A percentile compares a stretch with the other conserved stretches of the same genome.
phyloP scores from a whole-genome alignment of 1,139 yeast genomes.

The Kurtzmaniella quercitrusa region DNA sequence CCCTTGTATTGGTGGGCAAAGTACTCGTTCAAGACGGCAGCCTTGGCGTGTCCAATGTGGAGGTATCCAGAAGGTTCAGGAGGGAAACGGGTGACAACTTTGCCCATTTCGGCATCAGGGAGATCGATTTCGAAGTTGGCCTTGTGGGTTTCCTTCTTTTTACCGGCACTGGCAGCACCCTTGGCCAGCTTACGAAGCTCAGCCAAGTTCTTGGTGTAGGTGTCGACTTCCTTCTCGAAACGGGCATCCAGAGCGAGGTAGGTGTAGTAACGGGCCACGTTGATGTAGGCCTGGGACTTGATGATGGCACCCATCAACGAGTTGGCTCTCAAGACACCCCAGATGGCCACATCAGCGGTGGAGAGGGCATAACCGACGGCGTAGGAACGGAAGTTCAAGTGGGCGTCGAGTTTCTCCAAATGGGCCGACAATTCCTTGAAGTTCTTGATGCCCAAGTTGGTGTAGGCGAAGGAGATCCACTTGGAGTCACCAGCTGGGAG shows the following conservation, averaged over 20 bases:
- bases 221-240: slow-evolving; percentile 69
- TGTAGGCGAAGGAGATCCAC: slow-evolving; percentile 70
- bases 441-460: slow-evolving; percentile 73
- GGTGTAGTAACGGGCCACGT: slow-evolving; percentile 91
- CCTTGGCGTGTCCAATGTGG: slow-evolving; percentile 94
- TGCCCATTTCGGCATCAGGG: slow-evolving; percentile 84
- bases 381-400: slow-evolving; percentile 81
- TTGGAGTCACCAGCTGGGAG: slow-evolving; percentile 29
- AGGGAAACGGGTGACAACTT: slow-evolving; percentile 97
- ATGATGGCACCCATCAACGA: slow-evolving; percentile 88
- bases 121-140: slow-evolving; percentile 93
- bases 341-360: slow-evolving; percentile 78
- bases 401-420: slow-evolving; percentile 76
- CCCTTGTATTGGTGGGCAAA: slow-evolving; percentile 94
- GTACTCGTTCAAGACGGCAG: slow-evolving; percentile 91
- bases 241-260: slow-evolving; percentile 54
- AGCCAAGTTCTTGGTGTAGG: slow-evolving; percentile 59
- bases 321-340: slow-evolving; percentile 94
- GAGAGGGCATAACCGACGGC: slow-evolving; percentile 63
- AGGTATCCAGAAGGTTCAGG: slow-evolving; percentile 90
- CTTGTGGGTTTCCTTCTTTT: slow-evolving; percentile 74
- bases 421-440: slow-evolving; percentile 78
- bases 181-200: slow-evolving; percentile 73
- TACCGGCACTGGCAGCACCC: slow-evolving; percentile 38
- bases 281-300: slow-evolving; percentile 77